A percentile compares a stretch with the other conserved stretches of the same genome.
These are phyloP conservation scores for Alternaria hordeiaustralica DNA, from an alignment of 2,329 filamentous ascomycete species.

Conservation along the genomic window DNA sequence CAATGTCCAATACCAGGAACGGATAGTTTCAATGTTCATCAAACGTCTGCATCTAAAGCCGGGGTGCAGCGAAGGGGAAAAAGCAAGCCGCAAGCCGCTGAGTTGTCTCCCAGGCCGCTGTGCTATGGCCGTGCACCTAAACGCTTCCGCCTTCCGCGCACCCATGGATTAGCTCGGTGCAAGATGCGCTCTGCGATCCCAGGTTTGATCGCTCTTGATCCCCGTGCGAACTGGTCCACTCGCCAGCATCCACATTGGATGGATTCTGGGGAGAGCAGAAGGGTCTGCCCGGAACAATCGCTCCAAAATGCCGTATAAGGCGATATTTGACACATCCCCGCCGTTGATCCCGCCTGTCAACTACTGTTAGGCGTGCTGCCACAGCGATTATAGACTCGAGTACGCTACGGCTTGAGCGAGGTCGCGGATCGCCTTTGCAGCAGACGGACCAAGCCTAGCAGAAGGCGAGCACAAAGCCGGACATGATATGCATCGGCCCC, in stretches of 20 bases:
- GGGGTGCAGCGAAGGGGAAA: conserved; percentile 37
- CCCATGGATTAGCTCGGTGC: conserved; percentile 27
- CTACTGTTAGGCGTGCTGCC: conserved; percentile 21
- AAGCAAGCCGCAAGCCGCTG: conserved; percentile 35
- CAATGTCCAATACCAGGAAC: conserved; percentile 39
- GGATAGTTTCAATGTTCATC: conserved; percentile 37
- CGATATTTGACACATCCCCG: conserved; percentile 33
- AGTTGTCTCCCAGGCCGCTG: conserved; percentile 24
- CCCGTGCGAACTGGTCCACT: conserved; percentile 30
- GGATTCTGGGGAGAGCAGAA: conserved; percentile 23
- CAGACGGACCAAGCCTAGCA: conserved; percentile 14
- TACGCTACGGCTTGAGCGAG: conserved; percentile 19
- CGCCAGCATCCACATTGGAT: conserved; percentile 18
- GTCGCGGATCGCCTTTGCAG: conserved; percentile 44
- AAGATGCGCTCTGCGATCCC: conserved; percentile 30
- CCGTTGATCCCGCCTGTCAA: conserved; percentile 42
- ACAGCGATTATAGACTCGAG: conserved; percentile 16
- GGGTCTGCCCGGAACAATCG: conserved; percentile 20
- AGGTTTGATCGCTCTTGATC: conserved; percentile 17
- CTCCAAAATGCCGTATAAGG: conserved; percentile 30
- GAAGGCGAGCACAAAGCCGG: conserved; percentile 24
- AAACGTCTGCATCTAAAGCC: conserved; percentile 35
- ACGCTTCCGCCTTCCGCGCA: conserved; percentile 45
- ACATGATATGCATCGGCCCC: conserved; percentile 24
- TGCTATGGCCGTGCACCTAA: conserved; percentile 37